These are phyloP conservation scores for Aristolochia fimbriata DNA, from an alignment of 164 flowering plant species.

Conservation along the genomic window DNA sequence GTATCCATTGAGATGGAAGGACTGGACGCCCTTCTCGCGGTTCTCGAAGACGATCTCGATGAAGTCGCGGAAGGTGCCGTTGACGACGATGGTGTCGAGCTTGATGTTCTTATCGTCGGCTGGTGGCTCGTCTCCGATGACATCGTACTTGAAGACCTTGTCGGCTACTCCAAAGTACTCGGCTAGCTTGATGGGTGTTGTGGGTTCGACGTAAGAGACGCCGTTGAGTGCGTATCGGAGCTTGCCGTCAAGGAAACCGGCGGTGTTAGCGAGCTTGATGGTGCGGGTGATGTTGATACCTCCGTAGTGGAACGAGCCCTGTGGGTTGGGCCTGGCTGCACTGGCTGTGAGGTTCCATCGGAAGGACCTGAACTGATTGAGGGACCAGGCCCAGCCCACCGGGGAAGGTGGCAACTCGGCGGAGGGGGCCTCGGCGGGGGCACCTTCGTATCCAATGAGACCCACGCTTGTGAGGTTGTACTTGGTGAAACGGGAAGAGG, in stretches of 20 bases:
- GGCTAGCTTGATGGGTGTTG: constrained; percentile 28
- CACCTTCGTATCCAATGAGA: constrained; percentile 38
- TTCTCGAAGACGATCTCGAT: constrained; percentile 50
- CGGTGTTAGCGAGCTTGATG: constrained; percentile 12
- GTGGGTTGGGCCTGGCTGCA: constrained; percentile 35
- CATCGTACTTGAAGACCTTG: constrained; percentile 24
- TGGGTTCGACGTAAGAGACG: constrained; percentile 14
- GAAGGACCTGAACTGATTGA: constrained; percentile 27
- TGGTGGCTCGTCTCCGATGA: constrained; percentile 24
- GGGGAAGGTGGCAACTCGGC: constrained; percentile 7
- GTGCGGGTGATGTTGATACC: constrained; percentile 22
- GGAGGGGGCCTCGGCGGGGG: constrained; percentile 35
- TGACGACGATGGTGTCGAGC: constrained; percentile 23
- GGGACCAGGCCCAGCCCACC: not conserved
- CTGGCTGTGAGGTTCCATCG: constrained; percentile 38
- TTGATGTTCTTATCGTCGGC: not conserved
- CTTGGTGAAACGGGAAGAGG: constrained; percentile 45
- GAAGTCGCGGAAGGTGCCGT: constrained; percentile 28
- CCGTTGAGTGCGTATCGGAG: constrained; percentile 32
- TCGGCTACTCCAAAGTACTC: constrained; percentile 24
- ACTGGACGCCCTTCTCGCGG: constrained; percentile 32
- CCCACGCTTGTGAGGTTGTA: constrained; percentile 36
- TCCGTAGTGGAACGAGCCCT: constrained; percentile 39
- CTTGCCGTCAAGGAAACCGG: constrained; percentile 16
- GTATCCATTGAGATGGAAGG: constrained; percentile 38